Evolutionary conservation across 306 rosid genomes (phyloP), one percentile per base, ranked within the genome.

Genomic region (Cucumis melo): DNA sequence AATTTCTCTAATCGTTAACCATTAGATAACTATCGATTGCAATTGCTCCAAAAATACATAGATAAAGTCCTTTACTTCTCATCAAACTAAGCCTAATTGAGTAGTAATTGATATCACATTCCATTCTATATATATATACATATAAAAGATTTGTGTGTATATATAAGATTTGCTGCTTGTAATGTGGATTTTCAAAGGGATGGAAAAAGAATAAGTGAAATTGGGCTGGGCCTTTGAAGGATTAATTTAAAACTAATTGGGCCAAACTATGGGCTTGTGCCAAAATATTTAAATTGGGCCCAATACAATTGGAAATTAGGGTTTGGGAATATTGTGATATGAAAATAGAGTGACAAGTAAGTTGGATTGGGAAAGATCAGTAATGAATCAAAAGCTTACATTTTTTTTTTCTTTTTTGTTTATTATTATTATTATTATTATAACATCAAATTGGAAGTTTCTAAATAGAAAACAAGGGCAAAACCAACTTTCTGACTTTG

Each of bases 401-500:
- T 42, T 42, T 39, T 65, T 27, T 27, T 3, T n/a, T n/a, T n/a
- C n/a, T n/a, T n/a, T n/a, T n/a, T n/a, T n/a, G n/a, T n/a, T n/a
- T 27, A 0, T 27, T 27, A 27, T 27, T 27, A 27, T 1, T 27
- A 27, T 50, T 32, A 32, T 32, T 32, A 32, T 51, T 68, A 44
- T 68, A 42, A 14, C 55, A 68, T 68, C 2, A 68, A 70, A 48
- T 70, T 70, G 75, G 75, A 71, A 70, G 56, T 70, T 46, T 71
- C 58, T 17, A 15, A 21, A 24, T 71, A 11, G 57, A 71, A 71
- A 48, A 46, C 41, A 70, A 70, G 75, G 13, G 75, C 75, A 23
- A 70, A 70, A 71, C 58, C 41, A 71, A 44, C 75, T 71, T 71
- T 48, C 75, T 71, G 59, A 71, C 38, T 71, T 71, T 71, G 58